These are phyloP conservation scores for Diaporthe sp. DNA, from an alignment of 2,329 filamentous ascomycete species.

Conservation along the genomic window DNA sequence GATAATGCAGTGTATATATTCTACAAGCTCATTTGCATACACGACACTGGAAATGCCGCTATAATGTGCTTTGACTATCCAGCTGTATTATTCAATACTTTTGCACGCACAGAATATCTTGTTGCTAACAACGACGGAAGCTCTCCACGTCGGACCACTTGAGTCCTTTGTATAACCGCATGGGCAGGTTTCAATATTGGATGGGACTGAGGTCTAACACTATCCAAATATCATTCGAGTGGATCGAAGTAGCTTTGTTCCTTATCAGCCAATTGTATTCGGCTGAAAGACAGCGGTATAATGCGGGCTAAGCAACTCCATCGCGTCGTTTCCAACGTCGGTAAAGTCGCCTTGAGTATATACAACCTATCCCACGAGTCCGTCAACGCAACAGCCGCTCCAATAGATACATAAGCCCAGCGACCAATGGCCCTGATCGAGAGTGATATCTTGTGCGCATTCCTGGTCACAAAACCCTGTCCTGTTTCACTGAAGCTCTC, in stretches of 20 bases:
- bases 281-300: no score
- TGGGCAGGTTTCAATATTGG: neutral
- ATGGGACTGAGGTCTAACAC: no score
- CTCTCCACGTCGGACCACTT: no score
- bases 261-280: neutral
- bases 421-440: no score
- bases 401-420: neutral
- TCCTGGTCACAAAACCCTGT: neutral
- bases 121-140: neutral
- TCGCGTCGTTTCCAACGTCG: no score
- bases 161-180: neutral
- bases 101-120: neutral
- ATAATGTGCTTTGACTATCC: neutral
- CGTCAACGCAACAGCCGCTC: neutral
- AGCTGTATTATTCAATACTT: neutral
- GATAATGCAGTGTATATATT: neutral
- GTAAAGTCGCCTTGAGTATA: neutral
- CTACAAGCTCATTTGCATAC: no score
- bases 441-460: neutral
- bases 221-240: no score
- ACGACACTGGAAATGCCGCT: neutral
- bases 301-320: no score
- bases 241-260: neutral
- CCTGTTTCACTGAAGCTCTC: neutral
- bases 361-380: neutral